phyloP scores from a whole-genome alignment of 176 grass and related monocot genomes.

The Elymus sibiricus region DNA sequence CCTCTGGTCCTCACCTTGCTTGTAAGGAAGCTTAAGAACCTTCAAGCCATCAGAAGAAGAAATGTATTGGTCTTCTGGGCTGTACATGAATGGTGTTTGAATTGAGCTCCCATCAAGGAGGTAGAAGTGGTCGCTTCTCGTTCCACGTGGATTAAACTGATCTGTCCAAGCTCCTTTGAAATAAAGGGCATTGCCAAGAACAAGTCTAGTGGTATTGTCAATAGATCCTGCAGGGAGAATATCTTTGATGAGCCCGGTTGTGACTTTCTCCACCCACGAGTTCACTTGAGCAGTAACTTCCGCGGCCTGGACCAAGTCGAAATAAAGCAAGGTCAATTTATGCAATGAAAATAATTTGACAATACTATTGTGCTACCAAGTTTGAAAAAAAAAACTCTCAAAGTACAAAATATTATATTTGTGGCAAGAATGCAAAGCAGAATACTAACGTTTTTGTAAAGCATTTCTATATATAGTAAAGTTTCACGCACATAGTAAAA shows the following conservation, averaged over 20 bases:
- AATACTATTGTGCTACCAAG: neutral
- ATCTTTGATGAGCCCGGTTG: neutral
- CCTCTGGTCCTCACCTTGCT: neutral
- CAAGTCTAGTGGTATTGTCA: neutral
- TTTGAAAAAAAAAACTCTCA: neutral
- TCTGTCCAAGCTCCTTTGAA: neutral
- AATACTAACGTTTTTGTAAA: neutral
- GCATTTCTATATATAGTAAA: neutral
- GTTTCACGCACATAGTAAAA: neutral
- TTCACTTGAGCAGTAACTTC: neutral
- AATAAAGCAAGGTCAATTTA: neutral
- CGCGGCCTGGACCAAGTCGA: neutral
- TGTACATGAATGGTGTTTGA: slow-evolving; percentile 5
- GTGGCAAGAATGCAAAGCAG: neutral
- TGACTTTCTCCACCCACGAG: neutral
- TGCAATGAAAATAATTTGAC: neutral
- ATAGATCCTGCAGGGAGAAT: neutral
- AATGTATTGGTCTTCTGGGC: neutral
- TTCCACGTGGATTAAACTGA: neutral
- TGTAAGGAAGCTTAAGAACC: neutral
- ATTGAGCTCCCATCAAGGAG: slow-evolving; percentile 1
- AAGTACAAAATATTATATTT: neutral
- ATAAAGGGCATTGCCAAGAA: neutral
- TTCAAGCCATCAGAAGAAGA: neutral
- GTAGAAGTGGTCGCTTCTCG: neutral